These are phyloP conservation scores for Russula emetica DNA, from an alignment of 768 basidiomycete genomes.

Conservation along the genomic window DNA sequence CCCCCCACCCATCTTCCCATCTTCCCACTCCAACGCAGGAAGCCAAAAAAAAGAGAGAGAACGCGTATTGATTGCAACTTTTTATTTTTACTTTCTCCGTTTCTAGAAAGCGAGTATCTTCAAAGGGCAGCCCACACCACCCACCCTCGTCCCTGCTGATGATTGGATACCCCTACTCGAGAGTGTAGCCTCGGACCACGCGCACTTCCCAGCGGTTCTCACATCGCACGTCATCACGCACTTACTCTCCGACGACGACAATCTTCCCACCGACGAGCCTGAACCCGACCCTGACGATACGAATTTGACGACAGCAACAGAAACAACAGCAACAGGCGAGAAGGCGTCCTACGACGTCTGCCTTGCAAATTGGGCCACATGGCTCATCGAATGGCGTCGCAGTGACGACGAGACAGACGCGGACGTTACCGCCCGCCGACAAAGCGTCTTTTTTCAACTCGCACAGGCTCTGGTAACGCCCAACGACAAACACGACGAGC, in stretches of 20 bases:
- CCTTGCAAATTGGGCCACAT: slow-evolving; percentile 66
- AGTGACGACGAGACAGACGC: slow-evolving; percentile 33
- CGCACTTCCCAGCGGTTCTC: slow-evolving; percentile 49
- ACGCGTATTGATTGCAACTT: neutral
- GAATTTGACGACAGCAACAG: slow-evolving; percentile 25
- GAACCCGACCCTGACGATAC: neutral
- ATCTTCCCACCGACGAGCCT: neutral
- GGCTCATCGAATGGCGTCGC: slow-evolving; percentile 48
- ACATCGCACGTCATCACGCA: slow-evolving; percentile 42
- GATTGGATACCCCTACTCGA: slow-evolving; percentile 65
- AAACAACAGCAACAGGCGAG: slow-evolving; percentile 29
- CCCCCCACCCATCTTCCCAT: too few relatives aligned
- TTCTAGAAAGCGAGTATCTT: slow-evolving; percentile 53
- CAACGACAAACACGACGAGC: neutral
- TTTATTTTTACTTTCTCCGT: neutral
- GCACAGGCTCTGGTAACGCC: slow-evolving; percentile 46
- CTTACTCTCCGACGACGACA: slow-evolving; percentile 32
- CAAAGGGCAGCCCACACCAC: slow-evolving; percentile 38
- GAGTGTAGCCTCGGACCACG: slow-evolving; percentile 54
- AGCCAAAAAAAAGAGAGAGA: neutral
- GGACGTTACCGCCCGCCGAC: slow-evolving; percentile 41
- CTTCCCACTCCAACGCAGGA: too few relatives aligned
- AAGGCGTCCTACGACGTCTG: slow-evolving; percentile 50
- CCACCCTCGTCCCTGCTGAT: slow-evolving; percentile 52
- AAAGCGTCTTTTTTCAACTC: slow-evolving; percentile 44